A percentile compares a stretch with the other conserved stretches of the same genome.
These are phyloP conservation scores for Termitomyces sp. DNA, from an alignment of 768 basidiomycete genomes.

Conservation along the genomic window DNA sequence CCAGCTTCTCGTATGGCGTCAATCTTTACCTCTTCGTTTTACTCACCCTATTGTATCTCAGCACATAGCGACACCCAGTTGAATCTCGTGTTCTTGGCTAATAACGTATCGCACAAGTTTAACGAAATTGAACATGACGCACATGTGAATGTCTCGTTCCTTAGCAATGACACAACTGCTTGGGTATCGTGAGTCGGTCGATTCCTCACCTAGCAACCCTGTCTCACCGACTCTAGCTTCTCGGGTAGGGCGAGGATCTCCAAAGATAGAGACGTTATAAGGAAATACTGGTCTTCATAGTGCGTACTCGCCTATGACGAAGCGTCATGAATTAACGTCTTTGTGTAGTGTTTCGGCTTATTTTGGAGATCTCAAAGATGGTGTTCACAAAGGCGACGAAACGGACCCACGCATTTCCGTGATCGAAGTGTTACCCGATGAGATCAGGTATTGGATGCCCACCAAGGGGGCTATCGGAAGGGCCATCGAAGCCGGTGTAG, in stretches of 20 bases:
- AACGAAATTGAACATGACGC: slow-evolving; percentile 71
- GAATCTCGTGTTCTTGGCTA: slow-evolving; percentile 65
- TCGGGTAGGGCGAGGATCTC: slow-evolving; percentile 66
- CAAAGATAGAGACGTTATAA: slow-evolving; percentile 57
- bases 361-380: slow-evolving; percentile 85
- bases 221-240: slow-evolving; percentile 34
- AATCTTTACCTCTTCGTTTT: not conserved
- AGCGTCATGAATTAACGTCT: not conserved
- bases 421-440: slow-evolving; percentile 73
- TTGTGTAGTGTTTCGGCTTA: slow-evolving; percentile 59
- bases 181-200: slow-evolving; percentile 56
- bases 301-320: slow-evolving; percentile 17
- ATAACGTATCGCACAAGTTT: slow-evolving; percentile 67
- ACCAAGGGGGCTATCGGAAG: slow-evolving; percentile 54
- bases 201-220: not conserved
- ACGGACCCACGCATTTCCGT: slow-evolving; percentile 74
- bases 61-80: slow-evolving; percentile 41
- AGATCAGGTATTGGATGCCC: slow-evolving; percentile 79
- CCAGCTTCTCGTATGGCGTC: slow-evolving; percentile 53
- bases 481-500: slow-evolving; percentile 52
- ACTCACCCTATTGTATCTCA: slow-evolving; percentile 15
- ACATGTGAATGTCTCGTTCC: slow-evolving; percentile 79
- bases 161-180: slow-evolving; percentile 58
- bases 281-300: slow-evolving; percentile 58
- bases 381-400: slow-evolving; percentile 74